Base-by-base conservation (phyloP, 768 basidiomycete genomes). In the Dentipellis fragilis region DNA sequence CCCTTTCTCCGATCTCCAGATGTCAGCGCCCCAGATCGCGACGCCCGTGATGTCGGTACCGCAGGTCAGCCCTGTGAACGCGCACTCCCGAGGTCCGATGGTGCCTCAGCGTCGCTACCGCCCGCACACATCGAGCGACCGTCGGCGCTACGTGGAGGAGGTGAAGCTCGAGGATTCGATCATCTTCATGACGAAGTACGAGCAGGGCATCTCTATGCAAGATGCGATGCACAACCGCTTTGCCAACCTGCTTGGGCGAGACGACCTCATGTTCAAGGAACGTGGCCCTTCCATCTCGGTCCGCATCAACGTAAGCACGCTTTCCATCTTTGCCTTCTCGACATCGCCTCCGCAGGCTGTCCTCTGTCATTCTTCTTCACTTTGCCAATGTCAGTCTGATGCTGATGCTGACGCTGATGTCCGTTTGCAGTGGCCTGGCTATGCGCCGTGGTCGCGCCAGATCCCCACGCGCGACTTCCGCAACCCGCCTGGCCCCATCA, bases 391-490 rank as follows among this genome's bases (percentile, higher is more conserved):
- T 40, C 45, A 11, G 37, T 50, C 46, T 56, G 49, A 56, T 60
- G 57, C 60, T 23, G 45, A 12, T 19, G 16, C 46, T 14, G 29
- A 29, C 29, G 29, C 29, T 29, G 29, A 29, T 29, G 29, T 42
- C 37, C 11, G 10, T 22, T 19, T 38, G 35, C 57, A 89, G 87
- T 90, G 88, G 88, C 87, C 86, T 4, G 86, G 88, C 1, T 89
- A 89, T 61, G 72, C 80, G 34, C 76, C 80, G 48, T 90, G 86
- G 86, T 85, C 83, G 55, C 77, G 85, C 54, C 88, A 90, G 65
- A 89, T 90, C 58, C 88, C 88, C 8, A 89, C 87, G 1, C 81
- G 82, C 66, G 87, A 90, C 67, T 90, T 89, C 66, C 78, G 80
- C 39, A 88, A 80, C 59, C 87, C 88, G 0, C 88, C 86, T 39